phyloP scores from a whole-genome alignment of 78 protist genomes.

The Trichosphaerium sp. region DNA sequence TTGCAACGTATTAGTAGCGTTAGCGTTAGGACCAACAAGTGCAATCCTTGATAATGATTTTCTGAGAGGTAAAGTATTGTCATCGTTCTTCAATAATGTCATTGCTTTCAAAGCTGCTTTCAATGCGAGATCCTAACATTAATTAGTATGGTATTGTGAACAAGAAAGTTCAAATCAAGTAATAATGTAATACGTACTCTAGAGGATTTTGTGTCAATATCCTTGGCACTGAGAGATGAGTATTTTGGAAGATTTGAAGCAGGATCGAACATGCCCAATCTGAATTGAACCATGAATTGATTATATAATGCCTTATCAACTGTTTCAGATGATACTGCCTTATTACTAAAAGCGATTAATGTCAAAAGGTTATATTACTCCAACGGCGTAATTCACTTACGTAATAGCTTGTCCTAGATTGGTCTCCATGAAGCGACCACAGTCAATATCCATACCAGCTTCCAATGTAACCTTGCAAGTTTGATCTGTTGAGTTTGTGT shows the following conservation, averaged over 20 bases:
- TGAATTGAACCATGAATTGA: neutral
- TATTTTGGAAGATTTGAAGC: neutral
- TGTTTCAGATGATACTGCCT: too few relatives aligned
- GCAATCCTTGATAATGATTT: neutral
- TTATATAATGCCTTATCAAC: neutral
- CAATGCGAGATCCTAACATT: neutral
- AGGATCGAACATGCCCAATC: slow-evolving; percentile 25
- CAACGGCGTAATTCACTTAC: too few relatives aligned
- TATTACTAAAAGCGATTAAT: too few relatives aligned
- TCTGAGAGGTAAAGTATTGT: neutral
- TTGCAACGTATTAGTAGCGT: neutral
- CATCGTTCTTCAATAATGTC: slow-evolving; percentile 1
- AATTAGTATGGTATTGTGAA: too few relatives aligned
- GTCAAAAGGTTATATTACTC: too few relatives aligned
- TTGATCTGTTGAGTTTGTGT: neutral
- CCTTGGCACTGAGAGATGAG: neutral
- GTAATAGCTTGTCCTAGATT: too few relatives aligned
- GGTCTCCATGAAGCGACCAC: neutral
- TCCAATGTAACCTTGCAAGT: neutral
- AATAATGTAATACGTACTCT: neutral
- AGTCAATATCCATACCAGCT: slow-evolving; percentile 20
- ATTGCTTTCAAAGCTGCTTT: neutral
- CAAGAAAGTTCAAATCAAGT: neutral
- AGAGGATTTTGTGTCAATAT: neutral
- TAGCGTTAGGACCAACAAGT: slow-evolving; percentile 12